A percentile compares a stretch with the other conserved stretches of the same genome.
phyloP scores from a whole-genome alignment of 208 protist genomes.

The Wallacemonas sp. region DNA sequence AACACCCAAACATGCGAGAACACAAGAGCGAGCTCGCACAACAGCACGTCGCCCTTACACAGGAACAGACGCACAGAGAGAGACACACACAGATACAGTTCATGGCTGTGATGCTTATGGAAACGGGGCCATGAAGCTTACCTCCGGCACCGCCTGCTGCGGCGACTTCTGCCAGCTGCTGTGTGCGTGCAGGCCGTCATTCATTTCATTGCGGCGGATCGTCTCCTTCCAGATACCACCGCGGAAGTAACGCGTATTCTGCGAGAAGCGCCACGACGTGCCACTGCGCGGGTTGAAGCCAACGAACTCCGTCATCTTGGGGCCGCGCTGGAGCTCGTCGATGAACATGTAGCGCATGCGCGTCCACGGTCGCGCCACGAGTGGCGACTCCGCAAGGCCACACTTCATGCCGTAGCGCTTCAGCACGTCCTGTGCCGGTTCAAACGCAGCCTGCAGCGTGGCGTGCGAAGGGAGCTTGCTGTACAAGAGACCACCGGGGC shows the following conservation, averaged over 20 bases:
- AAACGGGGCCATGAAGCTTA: conserved; percentile 77
- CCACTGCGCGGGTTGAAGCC: conserved; percentile 87
- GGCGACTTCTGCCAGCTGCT: conserved; percentile 90
- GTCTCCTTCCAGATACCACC: conserved; percentile 85
- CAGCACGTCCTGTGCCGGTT: conserved; percentile 59
- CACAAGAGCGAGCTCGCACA: too few relatives aligned
- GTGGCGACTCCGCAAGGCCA: conserved; percentile 75
- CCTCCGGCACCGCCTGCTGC: conserved; percentile 87
- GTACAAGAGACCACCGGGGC: conserved; percentile 80
- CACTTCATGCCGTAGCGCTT: conserved; percentile 82
- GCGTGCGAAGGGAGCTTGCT: conserved; percentile 54
- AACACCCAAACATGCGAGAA: too few relatives aligned
- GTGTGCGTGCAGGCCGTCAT: conserved; percentile 82
- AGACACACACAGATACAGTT: background rate
- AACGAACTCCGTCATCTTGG: conserved; percentile 85
- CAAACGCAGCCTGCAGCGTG: conserved; percentile 37
- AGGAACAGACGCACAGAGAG: background rate
- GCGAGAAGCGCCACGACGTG: conserved; percentile 87
- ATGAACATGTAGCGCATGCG: conserved; percentile 90
- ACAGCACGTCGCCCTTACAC: background rate
- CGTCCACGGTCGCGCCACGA: conserved; percentile 85
- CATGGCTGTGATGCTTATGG: conserved; percentile 37
- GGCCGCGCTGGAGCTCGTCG: conserved; percentile 88
- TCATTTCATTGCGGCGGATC: conserved; percentile 88
- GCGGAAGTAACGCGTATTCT: conserved; percentile 87